Conservation (phyloP, 352 stramenopile species). For the Phytophthora lateralis region DNA sequence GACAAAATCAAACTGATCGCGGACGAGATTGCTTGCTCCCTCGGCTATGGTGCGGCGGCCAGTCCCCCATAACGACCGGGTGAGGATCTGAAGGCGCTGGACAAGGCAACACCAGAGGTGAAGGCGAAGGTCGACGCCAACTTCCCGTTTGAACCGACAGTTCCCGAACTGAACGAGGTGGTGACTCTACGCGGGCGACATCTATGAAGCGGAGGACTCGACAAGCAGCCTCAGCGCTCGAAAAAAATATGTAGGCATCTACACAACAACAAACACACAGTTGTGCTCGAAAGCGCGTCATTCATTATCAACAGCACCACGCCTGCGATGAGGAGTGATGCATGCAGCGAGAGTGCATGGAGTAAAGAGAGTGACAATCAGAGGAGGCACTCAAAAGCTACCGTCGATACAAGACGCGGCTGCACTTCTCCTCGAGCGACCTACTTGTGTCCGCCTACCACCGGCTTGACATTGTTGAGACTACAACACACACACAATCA, state of each 20-base stretch:
- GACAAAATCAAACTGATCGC: slow-evolving; percentile 14
- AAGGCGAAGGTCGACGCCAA: not conserved
- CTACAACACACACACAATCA: slow-evolving; percentile 28
- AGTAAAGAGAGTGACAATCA: slow-evolving; percentile 12
- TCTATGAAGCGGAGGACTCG: too few relatives aligned
- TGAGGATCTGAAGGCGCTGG: slow-evolving; percentile 5
- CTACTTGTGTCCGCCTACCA: slow-evolving; percentile 72
- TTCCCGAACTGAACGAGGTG: too few relatives aligned
- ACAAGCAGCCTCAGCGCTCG: not conserved
- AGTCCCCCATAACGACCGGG: not conserved
- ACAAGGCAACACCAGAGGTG: not conserved
- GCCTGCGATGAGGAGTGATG: slow-evolving; percentile 8
- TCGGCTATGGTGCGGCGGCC: slow-evolving; percentile 3
- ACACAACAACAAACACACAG: not conserved
- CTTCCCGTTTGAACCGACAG: not conserved
- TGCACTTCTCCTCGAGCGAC: not conserved
- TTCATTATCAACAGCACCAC: slow-evolving; percentile 16
- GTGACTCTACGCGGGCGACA: too few relatives aligned
- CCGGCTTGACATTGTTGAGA: slow-evolving; percentile 74
- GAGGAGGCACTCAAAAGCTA: slow-evolving; percentile 13
- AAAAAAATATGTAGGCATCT: not conserved
- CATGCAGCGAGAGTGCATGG: not conserved
- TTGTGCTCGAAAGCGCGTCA: not conserved
- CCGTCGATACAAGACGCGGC: slow-evolving; percentile 11
- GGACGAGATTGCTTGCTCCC: slow-evolving; percentile 3